Conservation (phyloP, 306 rosid genomes). For the Acacia melanoxylon region DNA sequence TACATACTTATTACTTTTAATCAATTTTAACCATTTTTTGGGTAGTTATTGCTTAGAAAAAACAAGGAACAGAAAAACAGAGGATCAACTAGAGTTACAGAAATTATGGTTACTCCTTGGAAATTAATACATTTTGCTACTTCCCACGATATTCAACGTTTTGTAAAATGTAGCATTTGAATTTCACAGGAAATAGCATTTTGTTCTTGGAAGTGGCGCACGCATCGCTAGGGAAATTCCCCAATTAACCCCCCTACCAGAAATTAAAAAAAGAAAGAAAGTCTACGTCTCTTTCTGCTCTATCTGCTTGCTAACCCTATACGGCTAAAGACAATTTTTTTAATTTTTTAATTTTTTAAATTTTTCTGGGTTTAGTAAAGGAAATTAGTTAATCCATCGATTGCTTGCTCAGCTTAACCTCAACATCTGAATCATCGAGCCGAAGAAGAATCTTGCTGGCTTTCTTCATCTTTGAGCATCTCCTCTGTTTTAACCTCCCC, state of each 20-base stretch:
- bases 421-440: slow-evolving; percentile 22
- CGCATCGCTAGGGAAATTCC: slow-evolving; percentile 3
- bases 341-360: background rate
- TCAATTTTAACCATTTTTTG: too few relatives aligned
- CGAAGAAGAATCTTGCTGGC: slow-evolving; percentile 47
- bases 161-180: slow-evolving; percentile 33
- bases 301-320: slow-evolving; percentile 25
- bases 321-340: slow-evolving; percentile 45
- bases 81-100: slow-evolving; percentile 29
- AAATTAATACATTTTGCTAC: slow-evolving; percentile 25
- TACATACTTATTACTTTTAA: too few relatives aligned
- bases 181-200: slow-evolving; percentile 35
- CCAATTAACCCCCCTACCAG: background rate
- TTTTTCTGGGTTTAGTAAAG: background rate
- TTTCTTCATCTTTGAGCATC: slow-evolving; percentile 26
- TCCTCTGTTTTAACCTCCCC: slow-evolving; percentile 35
- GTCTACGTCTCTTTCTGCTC: slow-evolving; percentile 37
- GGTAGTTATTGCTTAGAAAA: too few relatives aligned
- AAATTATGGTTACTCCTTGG: slow-evolving; percentile 30
- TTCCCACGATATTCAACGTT: slow-evolving; percentile 44
- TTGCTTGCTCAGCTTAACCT: slow-evolving; percentile 17
- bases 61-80: background rate
- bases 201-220: slow-evolving; percentile 21
- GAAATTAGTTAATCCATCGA: slow-evolving; percentile 37
- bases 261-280: slow-evolving; percentile 13